Percentiles rank a stretch among this genome's conserved stretches.
These are phyloP conservation scores for Phalaenopsis aphrodite DNA, from an alignment of 106 monocot species.

Conservation along the genomic window DNA sequence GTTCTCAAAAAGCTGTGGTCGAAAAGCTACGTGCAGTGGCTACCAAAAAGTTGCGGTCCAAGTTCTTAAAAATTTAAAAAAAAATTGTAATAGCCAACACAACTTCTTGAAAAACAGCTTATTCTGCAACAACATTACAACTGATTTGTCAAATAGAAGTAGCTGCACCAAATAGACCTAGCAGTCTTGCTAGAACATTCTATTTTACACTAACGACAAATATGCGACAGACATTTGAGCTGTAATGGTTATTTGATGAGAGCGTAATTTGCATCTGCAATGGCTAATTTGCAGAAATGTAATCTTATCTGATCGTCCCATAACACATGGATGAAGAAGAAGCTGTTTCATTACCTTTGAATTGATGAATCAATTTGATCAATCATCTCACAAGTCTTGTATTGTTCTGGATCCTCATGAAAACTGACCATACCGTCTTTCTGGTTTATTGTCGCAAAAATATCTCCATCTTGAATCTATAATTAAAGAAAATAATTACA, in stretches of 20 bases:
- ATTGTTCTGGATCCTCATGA: conserved; percentile 97
- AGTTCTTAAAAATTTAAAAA: no score
- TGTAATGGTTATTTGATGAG: not conserved
- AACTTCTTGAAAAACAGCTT: no score
- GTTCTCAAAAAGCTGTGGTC: no score
- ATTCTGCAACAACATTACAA: no score
- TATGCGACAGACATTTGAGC: not conserved
- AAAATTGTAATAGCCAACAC: no score
- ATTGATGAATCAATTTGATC: conserved; percentile 82
- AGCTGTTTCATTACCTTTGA: conserved; percentile 37
- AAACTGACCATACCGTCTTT: conserved; percentile 99
- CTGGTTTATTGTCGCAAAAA: conserved; percentile 93
- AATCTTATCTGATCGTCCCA: not conserved
- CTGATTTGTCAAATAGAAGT: no score
- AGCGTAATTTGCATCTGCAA: not conserved
- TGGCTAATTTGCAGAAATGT: not conserved
- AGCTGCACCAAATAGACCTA: no score
- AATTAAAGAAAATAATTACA: conserved; percentile 2
- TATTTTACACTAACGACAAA: not conserved
- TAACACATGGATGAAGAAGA: not conserved
- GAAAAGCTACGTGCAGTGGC: no score
- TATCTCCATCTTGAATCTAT: conserved; percentile 98
- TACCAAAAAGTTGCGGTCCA: no score
- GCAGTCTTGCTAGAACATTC: not conserved
- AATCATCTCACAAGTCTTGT: conserved; percentile 83